Evolutionary conservation across 1,284 basidiomycete genomes (phyloP).

Genomic region (Trichosporon faecale): DNA sequence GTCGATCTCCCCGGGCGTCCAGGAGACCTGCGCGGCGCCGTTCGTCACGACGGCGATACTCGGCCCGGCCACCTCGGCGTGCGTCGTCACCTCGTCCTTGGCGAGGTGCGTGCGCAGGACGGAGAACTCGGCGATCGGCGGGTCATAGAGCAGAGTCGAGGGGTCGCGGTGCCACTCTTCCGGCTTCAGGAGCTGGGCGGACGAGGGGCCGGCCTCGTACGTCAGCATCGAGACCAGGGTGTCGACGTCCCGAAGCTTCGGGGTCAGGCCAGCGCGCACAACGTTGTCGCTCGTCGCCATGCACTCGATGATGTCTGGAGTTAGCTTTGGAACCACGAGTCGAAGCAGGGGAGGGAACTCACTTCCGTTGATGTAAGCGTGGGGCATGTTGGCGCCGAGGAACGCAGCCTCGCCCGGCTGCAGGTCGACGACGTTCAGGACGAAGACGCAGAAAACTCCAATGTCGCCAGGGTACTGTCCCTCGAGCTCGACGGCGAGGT

Average conservation of each 20-base stretch:
- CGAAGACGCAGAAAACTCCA: conserved; percentile 88
- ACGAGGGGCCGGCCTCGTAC: conserved; percentile 68
- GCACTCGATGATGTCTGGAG: conserved; percentile 87
- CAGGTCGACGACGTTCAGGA: conserved; percentile 83
- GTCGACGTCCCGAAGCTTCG: conserved; percentile 88
- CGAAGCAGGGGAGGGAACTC: conserved; percentile 26
- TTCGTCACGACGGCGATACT: conserved; percentile 75
- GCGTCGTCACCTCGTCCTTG: conserved; percentile 46
- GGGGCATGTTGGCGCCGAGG: conserved; percentile 91
- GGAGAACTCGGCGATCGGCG: conserved; percentile 90
- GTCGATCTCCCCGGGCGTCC: conserved; percentile 30
- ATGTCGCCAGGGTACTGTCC: conserved; percentile 87
- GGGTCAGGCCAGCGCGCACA: conserved; percentile 95
- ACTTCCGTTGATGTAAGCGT: conserved; percentile 94
- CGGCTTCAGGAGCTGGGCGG: conserved; percentile 68
- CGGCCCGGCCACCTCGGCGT: conserved; percentile 72
- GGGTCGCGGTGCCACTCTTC: conserved; percentile 53
- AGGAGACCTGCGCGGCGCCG: conserved; percentile 59
- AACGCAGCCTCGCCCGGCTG: conserved; percentile 86
- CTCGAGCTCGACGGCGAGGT: conserved; percentile 70
- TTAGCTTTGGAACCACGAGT: neutral
- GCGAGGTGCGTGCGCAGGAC: conserved; percentile 67
- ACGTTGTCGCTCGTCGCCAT: conserved; percentile 99
- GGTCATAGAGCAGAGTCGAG: conserved; percentile 69
- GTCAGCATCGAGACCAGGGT: conserved; percentile 87